These are phyloP conservation scores for Rubia yunnanensis DNA, from an alignment of 257 asterid species.

Conservation along the genomic window DNA sequence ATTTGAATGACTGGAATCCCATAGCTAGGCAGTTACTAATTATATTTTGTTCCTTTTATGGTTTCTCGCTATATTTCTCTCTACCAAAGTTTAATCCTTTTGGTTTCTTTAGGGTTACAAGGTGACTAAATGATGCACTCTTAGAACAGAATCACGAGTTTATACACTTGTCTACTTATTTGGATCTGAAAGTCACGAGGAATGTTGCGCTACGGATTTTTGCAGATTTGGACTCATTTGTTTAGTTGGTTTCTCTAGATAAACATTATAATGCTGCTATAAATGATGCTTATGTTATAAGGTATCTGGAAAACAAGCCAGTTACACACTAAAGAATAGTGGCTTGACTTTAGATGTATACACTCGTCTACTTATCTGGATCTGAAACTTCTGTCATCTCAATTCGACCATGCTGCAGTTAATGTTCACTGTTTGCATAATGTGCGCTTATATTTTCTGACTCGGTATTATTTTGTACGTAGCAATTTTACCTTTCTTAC, in stretches of 20 bases:
- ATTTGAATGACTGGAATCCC: background rate
- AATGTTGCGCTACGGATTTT: background rate
- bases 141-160: background rate
- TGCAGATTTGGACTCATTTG: too few relatives aligned
- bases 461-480: too few relatives aligned
- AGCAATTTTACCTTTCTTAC: background rate
- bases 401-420: too few relatives aligned
- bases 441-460: too few relatives aligned
- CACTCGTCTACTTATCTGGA: too few relatives aligned
- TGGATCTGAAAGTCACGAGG: background rate
- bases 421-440: too few relatives aligned
- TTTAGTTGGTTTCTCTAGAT: too few relatives aligned
- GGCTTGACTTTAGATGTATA: background rate
- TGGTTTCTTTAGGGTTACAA: constrained; percentile 40
- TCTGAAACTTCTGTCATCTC: too few relatives aligned
- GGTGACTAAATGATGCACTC: constrained; percentile 35
- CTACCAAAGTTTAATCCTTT: background rate
- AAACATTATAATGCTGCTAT: too few relatives aligned
- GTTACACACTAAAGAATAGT: background rate
- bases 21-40: too few relatives aligned
- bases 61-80: background rate
- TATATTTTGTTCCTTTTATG: too few relatives aligned
- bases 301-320: background rate
- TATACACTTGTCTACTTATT: background rate
- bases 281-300: too few relatives aligned